Conservation (phyloP, 164 flowering plant genomes). For the Houttuynia cordata region DNA sequence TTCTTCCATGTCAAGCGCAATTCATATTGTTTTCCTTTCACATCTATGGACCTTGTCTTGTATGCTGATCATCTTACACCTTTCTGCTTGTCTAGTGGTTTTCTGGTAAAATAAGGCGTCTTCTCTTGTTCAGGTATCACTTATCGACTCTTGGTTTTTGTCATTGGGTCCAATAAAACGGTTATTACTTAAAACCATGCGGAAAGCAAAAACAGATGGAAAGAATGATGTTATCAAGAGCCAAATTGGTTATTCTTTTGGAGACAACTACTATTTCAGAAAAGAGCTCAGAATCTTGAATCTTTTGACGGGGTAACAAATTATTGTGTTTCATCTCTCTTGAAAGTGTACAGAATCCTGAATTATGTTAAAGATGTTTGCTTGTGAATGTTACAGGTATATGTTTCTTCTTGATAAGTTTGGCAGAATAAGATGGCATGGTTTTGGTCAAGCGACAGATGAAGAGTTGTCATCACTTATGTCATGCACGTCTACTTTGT, state of each 20-base stretch:
- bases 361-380: not conserved
- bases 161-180: slow-evolving; percentile 50
- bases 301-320: slow-evolving; percentile 83
- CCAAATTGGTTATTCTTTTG: slow-evolving; percentile 76
- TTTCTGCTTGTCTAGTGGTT: not conserved
- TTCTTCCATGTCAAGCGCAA: no score
- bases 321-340: not conserved
- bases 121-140: slow-evolving; percentile 49
- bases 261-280: slow-evolving; percentile 89
- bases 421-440: slow-evolving; percentile 97
- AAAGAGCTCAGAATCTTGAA: slow-evolving; percentile 87
- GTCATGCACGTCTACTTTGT: slow-evolving; percentile 58
- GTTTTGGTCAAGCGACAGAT: slow-evolving; percentile 61
- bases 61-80: not conserved
- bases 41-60: no score
- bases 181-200: slow-evolving; percentile 61
- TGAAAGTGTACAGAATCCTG: not conserved
- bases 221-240: slow-evolving; percentile 28
- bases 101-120: not conserved
- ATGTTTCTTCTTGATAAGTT: slow-evolving; percentile 67
- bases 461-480: slow-evolving; percentile 72
- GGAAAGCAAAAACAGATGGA: slow-evolving; percentile 38
- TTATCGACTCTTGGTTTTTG: slow-evolving; percentile 78
- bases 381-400: slow-evolving; percentile 37
- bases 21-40: no score